These are phyloP conservation scores for Yueomyces sinensis DNA, from an alignment of 805 yeast genomes.

Conservation along the genomic window DNA sequence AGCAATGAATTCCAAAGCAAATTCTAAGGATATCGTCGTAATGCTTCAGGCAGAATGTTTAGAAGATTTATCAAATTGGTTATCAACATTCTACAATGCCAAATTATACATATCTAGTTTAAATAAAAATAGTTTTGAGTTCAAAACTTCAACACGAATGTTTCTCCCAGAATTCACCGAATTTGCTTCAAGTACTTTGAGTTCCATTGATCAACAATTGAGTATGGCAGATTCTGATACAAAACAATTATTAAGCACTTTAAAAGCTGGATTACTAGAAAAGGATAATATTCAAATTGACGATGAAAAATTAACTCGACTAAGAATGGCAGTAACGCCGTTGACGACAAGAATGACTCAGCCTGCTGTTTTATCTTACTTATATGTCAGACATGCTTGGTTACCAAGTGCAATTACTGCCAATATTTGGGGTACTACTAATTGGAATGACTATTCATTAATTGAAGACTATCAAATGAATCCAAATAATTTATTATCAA, in stretches of 20 bases:
- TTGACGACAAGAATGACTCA: slow-evolving; percentile 54
- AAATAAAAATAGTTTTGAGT: slow-evolving; percentile 20
- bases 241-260: slow-evolving; percentile 18
- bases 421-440: slow-evolving; percentile 81
- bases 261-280: slow-evolving; percentile 12
- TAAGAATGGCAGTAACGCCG: slow-evolving; percentile 38
- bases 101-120: slow-evolving; percentile 34
- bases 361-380: slow-evolving; percentile 49
- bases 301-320: slow-evolving; percentile 4
- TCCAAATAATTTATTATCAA: slow-evolving; percentile 1
- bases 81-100: slow-evolving; percentile 49
- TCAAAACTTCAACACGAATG: slow-evolving; percentile 39
- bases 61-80: slow-evolving; percentile 58
- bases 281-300: slow-evolving; percentile 10
- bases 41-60: slow-evolving; percentile 65
- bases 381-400: slow-evolving; percentile 34
- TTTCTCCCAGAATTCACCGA: slow-evolving; percentile 55
- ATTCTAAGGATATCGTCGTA: slow-evolving; percentile 18
- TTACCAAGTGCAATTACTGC: slow-evolving; percentile 76
- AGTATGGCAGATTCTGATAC: slow-evolving; percentile 6
- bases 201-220: slow-evolving; percentile 32
- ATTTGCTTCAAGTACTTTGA: slow-evolving; percentile 48
- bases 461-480: neutral
- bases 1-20: neutral
- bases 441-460: slow-evolving; percentile 58